A percentile compares a stretch with the other conserved stretches of the same genome.
These are phyloP conservation scores for Puccinia novopanici DNA, from an alignment of 1,284 basidiomycete species.

Conservation along the genomic window DNA sequence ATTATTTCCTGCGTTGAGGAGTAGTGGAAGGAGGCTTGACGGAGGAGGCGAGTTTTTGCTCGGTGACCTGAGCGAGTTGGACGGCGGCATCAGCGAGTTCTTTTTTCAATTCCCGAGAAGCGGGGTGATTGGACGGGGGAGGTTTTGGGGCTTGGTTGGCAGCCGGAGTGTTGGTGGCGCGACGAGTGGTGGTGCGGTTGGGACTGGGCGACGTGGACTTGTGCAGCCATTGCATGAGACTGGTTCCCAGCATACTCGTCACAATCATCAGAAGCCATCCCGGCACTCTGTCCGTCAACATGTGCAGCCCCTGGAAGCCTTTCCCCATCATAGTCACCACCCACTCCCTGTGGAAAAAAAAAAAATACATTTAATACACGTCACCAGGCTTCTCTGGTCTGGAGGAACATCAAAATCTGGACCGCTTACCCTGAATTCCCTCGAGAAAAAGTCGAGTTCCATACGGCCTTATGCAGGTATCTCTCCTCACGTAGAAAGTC, in stretches of 20 bases:
- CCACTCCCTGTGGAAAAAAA: slow-evolving; percentile 27
- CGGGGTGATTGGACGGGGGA: not conserved
- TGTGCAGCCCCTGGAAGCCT: slow-evolving; percentile 27
- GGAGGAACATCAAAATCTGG: not conserved
- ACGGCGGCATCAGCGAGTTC: slow-evolving; percentile 35
- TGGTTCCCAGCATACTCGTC: slow-evolving; percentile 42
- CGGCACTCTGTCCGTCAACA: slow-evolving; percentile 33
- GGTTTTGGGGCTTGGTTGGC: not conserved
- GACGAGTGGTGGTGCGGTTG: not conserved
- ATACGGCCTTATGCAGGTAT: slow-evolving; percentile 31
- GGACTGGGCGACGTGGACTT: not conserved
- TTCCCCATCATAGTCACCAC: slow-evolving; percentile 16
- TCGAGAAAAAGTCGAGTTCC: slow-evolving; percentile 42
- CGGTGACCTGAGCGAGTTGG: slow-evolving; percentile 24
- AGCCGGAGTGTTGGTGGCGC: not conserved
- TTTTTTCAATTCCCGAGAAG: slow-evolving; percentile 27
- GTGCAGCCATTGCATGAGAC: slow-evolving; percentile 48
- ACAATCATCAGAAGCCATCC: slow-evolving; percentile 48
- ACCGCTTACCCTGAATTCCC: slow-evolving; percentile 35
- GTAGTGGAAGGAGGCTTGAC: not conserved
- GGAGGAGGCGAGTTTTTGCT: not conserved
- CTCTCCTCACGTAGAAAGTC: slow-evolving; percentile 35
- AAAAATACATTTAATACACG: too few relatives aligned
- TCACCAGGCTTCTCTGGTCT: not conserved
- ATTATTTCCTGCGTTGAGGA: slow-evolving; percentile 16